Percentiles rank a stretch among this genome's conserved stretches.
phyloP scores from a whole-genome alignment of 164 flowering plant species.

The Macadamia tetraphylla region DNA sequence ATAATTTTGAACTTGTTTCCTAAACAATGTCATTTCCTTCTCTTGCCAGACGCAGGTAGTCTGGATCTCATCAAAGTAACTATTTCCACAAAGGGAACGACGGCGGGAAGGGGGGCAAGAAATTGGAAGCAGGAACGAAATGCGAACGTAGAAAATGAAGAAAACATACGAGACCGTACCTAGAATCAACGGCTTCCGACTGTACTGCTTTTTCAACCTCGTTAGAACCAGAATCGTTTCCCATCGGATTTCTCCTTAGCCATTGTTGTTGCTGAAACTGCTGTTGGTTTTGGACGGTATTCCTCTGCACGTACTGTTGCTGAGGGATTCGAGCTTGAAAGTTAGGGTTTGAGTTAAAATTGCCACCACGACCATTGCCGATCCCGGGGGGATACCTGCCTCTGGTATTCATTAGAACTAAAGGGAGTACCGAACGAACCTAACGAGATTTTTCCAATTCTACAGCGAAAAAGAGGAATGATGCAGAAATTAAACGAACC shows the following conservation, averaged over 20 bases:
- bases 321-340: slow-evolving; percentile 46
- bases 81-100: neutral
- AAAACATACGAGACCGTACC: slow-evolving; percentile 25
- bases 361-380: slow-evolving; percentile 48
- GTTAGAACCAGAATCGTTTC: slow-evolving; percentile 35
- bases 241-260: slow-evolving; percentile 61
- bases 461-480: neutral
- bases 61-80: neutral
- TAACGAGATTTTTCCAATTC: neutral
- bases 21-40: neutral
- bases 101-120: neutral
- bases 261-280: slow-evolving; percentile 63
- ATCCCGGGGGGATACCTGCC: slow-evolving; percentile 93
- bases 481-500: neutral
- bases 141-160: neutral
- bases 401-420: slow-evolving; percentile 44
- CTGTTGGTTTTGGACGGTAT: slow-evolving; percentile 30
- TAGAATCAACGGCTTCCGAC: slow-evolving; percentile 63
- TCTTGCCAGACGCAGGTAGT: neutral
- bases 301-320: slow-evolving; percentile 67
- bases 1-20: neutral
- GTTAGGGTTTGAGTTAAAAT: slow-evolving; percentile 44
- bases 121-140: neutral
- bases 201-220: slow-evolving; percentile 92
- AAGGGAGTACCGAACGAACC: neutral